Percentiles rank a stretch among this genome's conserved stretches.
phyloP scores from a whole-genome alignment of 257 asterid genomes.

The Solanum neorickii region DNA sequence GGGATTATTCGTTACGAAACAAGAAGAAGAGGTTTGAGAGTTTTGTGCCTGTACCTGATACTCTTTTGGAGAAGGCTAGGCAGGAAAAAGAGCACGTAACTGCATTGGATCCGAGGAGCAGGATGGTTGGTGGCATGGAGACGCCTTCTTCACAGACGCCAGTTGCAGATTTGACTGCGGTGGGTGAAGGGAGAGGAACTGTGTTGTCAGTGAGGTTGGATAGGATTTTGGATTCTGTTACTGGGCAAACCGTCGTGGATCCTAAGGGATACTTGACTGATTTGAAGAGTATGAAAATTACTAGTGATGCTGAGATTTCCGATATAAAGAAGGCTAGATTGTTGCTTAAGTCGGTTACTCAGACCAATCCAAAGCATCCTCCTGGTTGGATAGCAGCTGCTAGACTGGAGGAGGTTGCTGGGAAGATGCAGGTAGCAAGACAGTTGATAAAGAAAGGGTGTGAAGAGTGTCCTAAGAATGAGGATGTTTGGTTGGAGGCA shows the following conservation, averaged over 20 bases:
- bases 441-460: conserved; percentile 68
- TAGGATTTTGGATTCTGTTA: conserved; percentile 71
- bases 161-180: conserved; percentile 88
- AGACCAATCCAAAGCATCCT: conserved; percentile 83
- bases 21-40: conserved; percentile 92
- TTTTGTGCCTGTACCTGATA: conserved; percentile 83
- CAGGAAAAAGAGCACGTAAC: conserved; percentile 88
- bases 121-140: conserved; percentile 76
- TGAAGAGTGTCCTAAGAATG: conserved; percentile 77
- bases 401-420: conserved; percentile 93
- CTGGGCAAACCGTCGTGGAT: conserved; percentile 87
- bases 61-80: conserved; percentile 84
- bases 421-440: conserved; percentile 65
- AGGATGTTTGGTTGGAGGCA: conserved; percentile 93
- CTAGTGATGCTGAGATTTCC: conserved; percentile 88
- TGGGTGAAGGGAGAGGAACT: conserved; percentile 96
- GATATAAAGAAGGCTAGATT: conserved; percentile 86
- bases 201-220: conserved; percentile 81
- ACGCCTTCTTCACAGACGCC: conserved; percentile 90
- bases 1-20: conserved; percentile 69
- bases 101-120: conserved; percentile 79
- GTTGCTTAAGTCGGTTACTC: conserved; percentile 72
- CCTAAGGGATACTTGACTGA: conserved; percentile 96
- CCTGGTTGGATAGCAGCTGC: conserved; percentile 99
- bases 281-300: conserved; percentile 86